Evolutionary conservation across 192 early-diverging fungal genomes (phyloP), one percentile per base, ranked within the genome.

Genomic region (Obelidium mucronatum): DNA sequence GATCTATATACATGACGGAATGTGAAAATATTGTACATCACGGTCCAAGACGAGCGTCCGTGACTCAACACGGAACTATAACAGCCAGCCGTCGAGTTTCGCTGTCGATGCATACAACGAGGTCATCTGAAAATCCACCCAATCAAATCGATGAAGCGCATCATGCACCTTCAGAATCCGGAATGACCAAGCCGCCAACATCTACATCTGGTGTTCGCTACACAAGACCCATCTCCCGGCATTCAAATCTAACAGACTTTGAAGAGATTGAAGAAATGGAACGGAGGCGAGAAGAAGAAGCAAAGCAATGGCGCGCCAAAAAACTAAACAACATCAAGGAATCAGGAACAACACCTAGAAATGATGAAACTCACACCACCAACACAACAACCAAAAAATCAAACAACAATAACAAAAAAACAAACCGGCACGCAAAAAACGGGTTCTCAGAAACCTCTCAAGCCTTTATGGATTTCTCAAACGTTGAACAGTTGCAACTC

Each of bases 251-350:
- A 0, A 48, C 44, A 19, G 44, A 48, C 0, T 15, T 48, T 48
- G 44, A 48, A 15, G 44, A 6, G 55, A 58, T 58, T 58, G 55
- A 58, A 22, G 24, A 58, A 28, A 28, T 58, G 55, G 55, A 58
- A 22, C 55, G 55, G 8, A 26, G 26, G 30, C 55, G 55, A 8
- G 55, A 58, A 8, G 30, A 6, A 0, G 24, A 8, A 8, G 55
- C 55, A 58, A 58, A 24, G 26, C 17, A 58, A 24, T 58, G 55
- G 55, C 22, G 55, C 17, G 55, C 1, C 6, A 58, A 58, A 24
- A 58, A 58, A 51, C 48, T 51, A 8, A 22, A n/a, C n/a, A n/a
- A n/a, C n/a, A n/a, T n/a, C n/a, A n/a, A n/a, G n/a, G n/a, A n/a
- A n/a, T n/a, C n/a, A n/a, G n/a, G n/a, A n/a, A n/a, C n/a, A n/a